These are phyloP conservation scores for Diaporthe sp. DNA, from an alignment of 2,329 filamentous ascomycete species.

Conservation along the genomic window DNA sequence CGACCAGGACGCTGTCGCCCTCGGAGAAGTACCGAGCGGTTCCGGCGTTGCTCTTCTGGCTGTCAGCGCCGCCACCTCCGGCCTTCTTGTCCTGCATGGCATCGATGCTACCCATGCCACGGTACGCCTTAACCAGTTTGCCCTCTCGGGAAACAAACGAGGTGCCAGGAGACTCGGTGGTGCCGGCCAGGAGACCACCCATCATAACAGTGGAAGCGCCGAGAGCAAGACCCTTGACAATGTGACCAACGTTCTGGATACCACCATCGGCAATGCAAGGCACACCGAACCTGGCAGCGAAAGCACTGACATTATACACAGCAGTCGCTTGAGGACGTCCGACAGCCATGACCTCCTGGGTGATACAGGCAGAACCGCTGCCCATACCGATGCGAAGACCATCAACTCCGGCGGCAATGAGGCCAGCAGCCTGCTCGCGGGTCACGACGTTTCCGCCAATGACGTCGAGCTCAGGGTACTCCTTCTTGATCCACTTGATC, in stretches of 20 bases:
- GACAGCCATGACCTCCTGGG: conserved; percentile 99
- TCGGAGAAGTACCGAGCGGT: conserved; percentile 99
- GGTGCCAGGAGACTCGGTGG: conserved; percentile 95
- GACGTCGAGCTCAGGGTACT: conserved; percentile 88
- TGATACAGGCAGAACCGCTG: conserved; percentile 97
- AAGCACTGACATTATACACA: conserved; percentile 89
- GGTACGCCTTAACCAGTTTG: conserved; percentile 98
- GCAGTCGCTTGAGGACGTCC: conserved; percentile 95
- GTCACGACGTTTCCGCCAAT: conserved; percentile 99
- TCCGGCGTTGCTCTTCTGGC: conserved; percentile 88
- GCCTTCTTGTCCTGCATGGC: conserved; percentile 99
- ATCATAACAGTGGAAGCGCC: conserved; percentile 99
- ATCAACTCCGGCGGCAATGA: conserved; percentile 95
- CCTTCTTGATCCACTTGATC: conserved; percentile 95
- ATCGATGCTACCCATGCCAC: conserved; percentile 98
- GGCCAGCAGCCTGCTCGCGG: conserved; percentile 90
- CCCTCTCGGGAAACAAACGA: conserved; percentile 97
- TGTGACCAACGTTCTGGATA: conserved; percentile 98
- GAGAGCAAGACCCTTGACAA: conserved; percentile 96
- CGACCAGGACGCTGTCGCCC: conserved; percentile 93
- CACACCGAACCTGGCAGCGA: conserved; percentile 93
- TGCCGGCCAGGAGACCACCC: conserved; percentile 96
- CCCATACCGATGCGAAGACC: conserved; percentile 99
- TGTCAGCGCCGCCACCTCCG: conserved; percentile 78
- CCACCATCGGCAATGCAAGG: conserved; percentile 98